These are phyloP conservation scores for Coniochaeta ligniaria DNA, from an alignment of 2,329 filamentous ascomycete genomes.

Conservation along the genomic window DNA sequence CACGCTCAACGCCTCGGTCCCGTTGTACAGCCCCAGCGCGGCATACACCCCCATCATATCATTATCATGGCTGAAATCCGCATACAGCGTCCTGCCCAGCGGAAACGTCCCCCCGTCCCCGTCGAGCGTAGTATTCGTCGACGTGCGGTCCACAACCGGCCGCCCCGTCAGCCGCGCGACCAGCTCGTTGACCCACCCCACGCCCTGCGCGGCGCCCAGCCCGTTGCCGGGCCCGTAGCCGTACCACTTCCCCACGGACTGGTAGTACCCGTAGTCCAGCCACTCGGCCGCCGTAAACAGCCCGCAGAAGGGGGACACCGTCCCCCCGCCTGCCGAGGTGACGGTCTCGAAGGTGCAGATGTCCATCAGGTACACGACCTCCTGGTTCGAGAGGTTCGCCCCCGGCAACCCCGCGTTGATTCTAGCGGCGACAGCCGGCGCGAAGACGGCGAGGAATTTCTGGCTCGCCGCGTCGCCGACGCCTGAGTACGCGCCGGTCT, in stretches of 20 bases:
- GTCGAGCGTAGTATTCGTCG: conserved; percentile 73
- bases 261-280: conserved; percentile 72
- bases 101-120: conserved; percentile 63
- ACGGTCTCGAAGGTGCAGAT: conserved; percentile 81
- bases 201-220: conserved; percentile 76
- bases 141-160: conserved; percentile 66
- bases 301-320: conserved; percentile 63
- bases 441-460: conserved; percentile 57
- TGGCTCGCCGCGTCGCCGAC: conserved; percentile 43
- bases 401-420: conserved; percentile 65
- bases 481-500: conserved; percentile 44
- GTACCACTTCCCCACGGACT: conserved; percentile 79
- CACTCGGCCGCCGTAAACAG: conserved; percentile 72
- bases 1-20: conserved; percentile 40
- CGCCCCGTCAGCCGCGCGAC: conserved; percentile 67
- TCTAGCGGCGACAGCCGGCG: conserved; percentile 58
- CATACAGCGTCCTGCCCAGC: conserved; percentile 61
- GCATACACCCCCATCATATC: conserved; percentile 71
- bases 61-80: conserved; percentile 91
- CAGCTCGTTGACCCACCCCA: conserved; percentile 83
- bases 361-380: conserved; percentile 75
- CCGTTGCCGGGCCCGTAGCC: conserved; percentile 69
- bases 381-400: conserved; percentile 52
- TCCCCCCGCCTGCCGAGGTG: conserved; percentile 33
- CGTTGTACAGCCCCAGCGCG: conserved; percentile 72